These are phyloP conservation scores for Coffea humblotiana DNA, from an alignment of 305 asterid species.

Conservation along the genomic window DNA sequence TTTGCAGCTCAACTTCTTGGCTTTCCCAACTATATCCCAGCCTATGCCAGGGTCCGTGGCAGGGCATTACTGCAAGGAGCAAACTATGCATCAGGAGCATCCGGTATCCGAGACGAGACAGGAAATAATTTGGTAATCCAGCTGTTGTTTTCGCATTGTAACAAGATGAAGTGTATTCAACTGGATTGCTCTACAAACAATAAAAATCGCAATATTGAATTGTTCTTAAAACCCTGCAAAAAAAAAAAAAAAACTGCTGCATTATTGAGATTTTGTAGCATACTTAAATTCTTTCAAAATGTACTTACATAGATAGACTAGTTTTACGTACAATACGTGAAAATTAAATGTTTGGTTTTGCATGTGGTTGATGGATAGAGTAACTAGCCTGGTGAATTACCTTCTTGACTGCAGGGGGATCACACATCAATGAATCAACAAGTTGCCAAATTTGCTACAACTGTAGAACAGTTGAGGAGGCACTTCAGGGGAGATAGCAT, in stretches of 20 bases:
- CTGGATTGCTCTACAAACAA: no score
- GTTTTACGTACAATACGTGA: no score
- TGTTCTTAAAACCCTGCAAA: no score
- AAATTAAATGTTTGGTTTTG: no score
- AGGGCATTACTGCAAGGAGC: slow-evolving; percentile 60
- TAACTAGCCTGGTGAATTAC: neutral
- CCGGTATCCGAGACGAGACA: slow-evolving; percentile 87
- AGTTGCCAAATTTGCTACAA: slow-evolving; percentile 53
- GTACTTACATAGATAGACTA: no score
- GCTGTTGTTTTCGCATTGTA: neutral
- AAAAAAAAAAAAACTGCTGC: neutral
- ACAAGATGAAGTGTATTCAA: no score
- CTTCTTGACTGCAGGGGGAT: slow-evolving; percentile 49
- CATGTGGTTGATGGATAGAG: neutral
- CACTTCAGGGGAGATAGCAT: slow-evolving; percentile 54
- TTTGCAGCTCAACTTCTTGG: slow-evolving; percentile 83
- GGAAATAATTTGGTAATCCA: slow-evolving; percentile 72
- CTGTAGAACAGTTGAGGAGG: slow-evolving; percentile 56
- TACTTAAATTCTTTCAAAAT: no score
- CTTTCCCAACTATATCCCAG: slow-evolving; percentile 69
- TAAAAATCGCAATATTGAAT: no score
- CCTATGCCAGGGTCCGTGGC: slow-evolving; percentile 61
- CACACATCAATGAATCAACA: slow-evolving; percentile 79
- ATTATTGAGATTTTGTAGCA: neutral
- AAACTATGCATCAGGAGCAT: slow-evolving; percentile 87